Percentiles rank a stretch among this genome's conserved stretches.
These are phyloP conservation scores for Angomonas desouzai DNA, from an alignment of 208 protist genomes.

Conservation along the genomic window DNA sequence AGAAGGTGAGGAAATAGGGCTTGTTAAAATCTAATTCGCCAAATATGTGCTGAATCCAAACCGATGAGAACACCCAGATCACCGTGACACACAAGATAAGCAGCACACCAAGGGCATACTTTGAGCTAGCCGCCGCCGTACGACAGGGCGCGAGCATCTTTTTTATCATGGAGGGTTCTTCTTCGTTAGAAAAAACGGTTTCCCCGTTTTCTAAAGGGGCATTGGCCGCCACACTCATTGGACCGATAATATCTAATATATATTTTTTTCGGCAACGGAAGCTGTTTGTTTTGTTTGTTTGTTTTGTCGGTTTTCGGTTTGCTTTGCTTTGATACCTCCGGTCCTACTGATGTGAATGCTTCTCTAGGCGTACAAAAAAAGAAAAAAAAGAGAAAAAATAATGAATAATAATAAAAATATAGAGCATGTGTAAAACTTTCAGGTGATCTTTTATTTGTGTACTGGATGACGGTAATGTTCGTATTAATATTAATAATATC, in stretches of 20 bases:
- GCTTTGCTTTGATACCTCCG: not conserved
- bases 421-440: too few relatives aligned
- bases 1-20: slow-evolving; percentile 91
- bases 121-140: not conserved
- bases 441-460: too few relatives aligned
- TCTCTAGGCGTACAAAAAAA: not conserved
- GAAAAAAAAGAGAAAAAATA: slow-evolving; percentile 16
- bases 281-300: not conserved
- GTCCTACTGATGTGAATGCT: not conserved
- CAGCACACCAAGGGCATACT: slow-evolving; percentile 71
- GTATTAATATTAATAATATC: too few relatives aligned
- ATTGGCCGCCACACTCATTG: not conserved
- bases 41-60: slow-evolving; percentile 91
- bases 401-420: slow-evolving; percentile 10
- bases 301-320: not conserved
- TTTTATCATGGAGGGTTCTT: not conserved
- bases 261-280: too few relatives aligned
- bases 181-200: not conserved
- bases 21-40: slow-evolving; percentile 71
- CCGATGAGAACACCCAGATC: slow-evolving; percentile 88
- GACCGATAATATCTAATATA: not conserved
- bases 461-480: too few relatives aligned
- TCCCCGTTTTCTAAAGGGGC: not conserved
- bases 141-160: not conserved
- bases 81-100: slow-evolving; percentile 85